These are phyloP conservation scores for Pseudocercospora fijiensis DNA, from an alignment of 2,329 filamentous ascomycete species.

Conservation along the genomic window DNA sequence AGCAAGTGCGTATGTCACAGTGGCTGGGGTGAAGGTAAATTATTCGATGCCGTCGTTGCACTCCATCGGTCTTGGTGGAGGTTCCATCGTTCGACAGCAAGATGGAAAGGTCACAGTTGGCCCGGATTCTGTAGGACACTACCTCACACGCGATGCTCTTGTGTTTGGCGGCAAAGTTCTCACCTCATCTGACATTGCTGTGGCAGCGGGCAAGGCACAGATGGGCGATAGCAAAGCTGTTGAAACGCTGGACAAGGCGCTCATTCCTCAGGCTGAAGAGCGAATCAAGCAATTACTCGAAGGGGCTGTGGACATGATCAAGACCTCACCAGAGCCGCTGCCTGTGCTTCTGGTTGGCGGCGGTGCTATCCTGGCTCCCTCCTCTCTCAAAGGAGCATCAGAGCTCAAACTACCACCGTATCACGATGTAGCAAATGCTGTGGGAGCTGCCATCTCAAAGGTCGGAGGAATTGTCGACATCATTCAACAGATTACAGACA, in stretches of 20 bases:
- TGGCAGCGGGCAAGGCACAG: slow-evolving; percentile 34
- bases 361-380: slow-evolving; percentile 54
- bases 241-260: slow-evolving; percentile 14
- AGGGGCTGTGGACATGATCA: slow-evolving; percentile 56
- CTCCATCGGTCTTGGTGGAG: slow-evolving; percentile 59
- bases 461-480: slow-evolving; percentile 55
- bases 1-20: slow-evolving; percentile 59
- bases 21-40: slow-evolving; percentile 60
- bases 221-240: slow-evolving; percentile 32
- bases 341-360: slow-evolving; percentile 59
- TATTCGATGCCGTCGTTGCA: slow-evolving; percentile 50
- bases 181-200: slow-evolving; percentile 56
- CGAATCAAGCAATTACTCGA: slow-evolving; percentile 53
- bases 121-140: slow-evolving; percentile 57
- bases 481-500: slow-evolving; percentile 49
- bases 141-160: slow-evolving; percentile 49
- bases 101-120: slow-evolving; percentile 49
- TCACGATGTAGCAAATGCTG: slow-evolving; percentile 59
- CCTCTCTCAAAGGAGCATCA: slow-evolving; percentile 51
- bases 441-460: slow-evolving; percentile 60
- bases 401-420: slow-evolving; percentile 54
- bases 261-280: slow-evolving; percentile 31
- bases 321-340: slow-evolving; percentile 54
- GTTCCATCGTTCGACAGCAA: slow-evolving; percentile 45
- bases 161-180: slow-evolving; percentile 56